Base-by-base conservation (phyloP, 495 filamentous ascomycete genomes). In the Lophiotrema nucula region DNA sequence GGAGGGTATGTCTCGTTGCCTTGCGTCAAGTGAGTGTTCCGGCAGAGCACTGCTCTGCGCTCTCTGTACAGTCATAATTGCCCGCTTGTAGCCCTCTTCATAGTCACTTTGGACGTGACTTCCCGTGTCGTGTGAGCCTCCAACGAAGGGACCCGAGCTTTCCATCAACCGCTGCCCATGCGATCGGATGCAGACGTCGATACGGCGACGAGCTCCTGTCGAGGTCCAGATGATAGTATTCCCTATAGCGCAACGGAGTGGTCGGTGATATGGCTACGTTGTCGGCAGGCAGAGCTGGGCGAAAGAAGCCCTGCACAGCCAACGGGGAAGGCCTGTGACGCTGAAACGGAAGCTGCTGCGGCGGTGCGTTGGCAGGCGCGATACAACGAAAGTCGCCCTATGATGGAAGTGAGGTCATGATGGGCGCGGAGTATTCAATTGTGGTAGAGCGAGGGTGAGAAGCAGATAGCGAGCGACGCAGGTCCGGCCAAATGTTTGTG, bases 1-100 rank as follows among this genome's bases (percentile, higher is more conserved):
- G 5, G 45, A 44, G 33, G 58, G 58, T 6, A 61, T 23, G 28
- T 61, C 58, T 24, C 27, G 58, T 19, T 44, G 58, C 44, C 44
- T 33, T 24, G 1, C 3, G 8, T 21, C 31, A 19, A 24, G 51
- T 26, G 23, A 33, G 18, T 15, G 25, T 38, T 28, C 23, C 38
- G 16, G n/a, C 1, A 25, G 48, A 28, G 42, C 31, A 43, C 27
- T 19, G 26, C n/a, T 27, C 15, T 15, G 23, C 33, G 41, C 57
- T 47, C 21, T 42, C 18, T 12, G 31, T 21, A 46, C 31, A 2
- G 43, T 19, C 43, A 49, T 61, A 12, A 35, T 49, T 28, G 19
- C 23, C 18, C 25, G 13, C 2, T 21, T 4, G 8, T n/a, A 38
- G 27, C 16, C 13, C 42, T 61, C 45, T 54, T 55, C 51, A 49